Base-by-base conservation (phyloP, 1,284 basidiomycete species). In the Papiliotrema terrestris region DNA sequence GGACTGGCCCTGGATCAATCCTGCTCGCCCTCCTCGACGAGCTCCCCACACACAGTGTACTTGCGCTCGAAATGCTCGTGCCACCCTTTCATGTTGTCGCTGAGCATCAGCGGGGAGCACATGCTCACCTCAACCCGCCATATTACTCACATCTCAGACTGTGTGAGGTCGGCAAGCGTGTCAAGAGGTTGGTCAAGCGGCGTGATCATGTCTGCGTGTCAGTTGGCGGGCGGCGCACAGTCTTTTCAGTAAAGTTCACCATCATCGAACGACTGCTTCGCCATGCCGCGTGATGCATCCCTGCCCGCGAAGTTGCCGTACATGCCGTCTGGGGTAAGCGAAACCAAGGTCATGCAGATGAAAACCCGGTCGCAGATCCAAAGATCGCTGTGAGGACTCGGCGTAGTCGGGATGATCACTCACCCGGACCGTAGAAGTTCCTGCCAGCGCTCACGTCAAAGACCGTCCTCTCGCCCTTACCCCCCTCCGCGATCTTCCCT, bases 271-370 rank as follows among this genome's bases (percentile, higher is more conserved):
- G 90, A 93, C 78, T 97, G 93, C 76, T 94, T 96, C 8, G 93
- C 93, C 92, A 96, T 95, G 13, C 93, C 92, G 45, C 92, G 80
- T 9, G 89, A 93, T 0, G 93, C 93, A 77, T 97, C 93, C 50
- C 91, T 80, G 2, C 93, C 93, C 2, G 93, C 92, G 80, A 97
- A 96, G 77, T 96, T 96, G 32, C 92, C 93, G 69, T 97, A 97
- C 83, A 93, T 91, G 1, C 93, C 93, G 66, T 87, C 91, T 91
- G 54, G 29, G 23, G 23, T 2, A 20, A 32, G n/a, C 39, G n/a
- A 11, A 32, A 32, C 29, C 29, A 32, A 32, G 29, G 6, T 6
- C 5, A 32, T 32, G 29, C 29, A 32, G 11, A 11, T n/a, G n/a
- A n/a, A n/a, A n/a, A n/a, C n/a, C n/a, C n/a, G n/a, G n/a, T n/a